Base-by-base conservation (phyloP, 306 rosid species). In the Acacia melanoxylon region DNA sequence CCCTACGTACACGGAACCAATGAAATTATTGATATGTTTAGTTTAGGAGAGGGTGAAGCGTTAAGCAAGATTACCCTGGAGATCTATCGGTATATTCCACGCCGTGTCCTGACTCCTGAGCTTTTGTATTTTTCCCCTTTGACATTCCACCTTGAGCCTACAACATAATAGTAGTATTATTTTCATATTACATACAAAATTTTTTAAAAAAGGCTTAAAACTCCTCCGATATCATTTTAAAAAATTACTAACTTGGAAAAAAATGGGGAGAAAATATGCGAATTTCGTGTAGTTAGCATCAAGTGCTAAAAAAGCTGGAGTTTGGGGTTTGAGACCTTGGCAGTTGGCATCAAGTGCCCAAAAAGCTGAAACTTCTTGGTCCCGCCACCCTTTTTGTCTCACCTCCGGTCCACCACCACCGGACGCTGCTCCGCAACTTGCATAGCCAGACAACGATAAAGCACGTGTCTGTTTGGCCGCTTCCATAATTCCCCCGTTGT, bases 341-440 rank as follows among this genome's bases (percentile, higher is more conserved):
- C 74, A 4, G 25, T 44, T 70, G 56, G 49, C 51, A 15, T 27
- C 62, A 25, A 44, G 59, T 25, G 80, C 41, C 42, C 58, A 1
- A 22, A 22, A 77, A 1, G 66, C 75, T 46, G 37, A 65, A 22
- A 51, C 58, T 46, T 15, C 22, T 37, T 10, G 74, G 66, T 52
- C 74, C 63, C 59, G 59, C 56, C 71, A 29, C 75, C 62, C 48
- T 48, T 29, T 78, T 72, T 62, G 48, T 65, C 81, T 78, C 81
- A 6, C 74, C 74, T 20, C 54, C 54, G 29, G 37, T 62, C n/a
- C 42, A 27, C 61, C 77, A 48, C 77, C 62, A 49, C 77, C 61
- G 41, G 59, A 20, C 71, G 31, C 17, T 77, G 42, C 31, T n/a
- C 1, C 22, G 25, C 61, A 42, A 62, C 58, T 37, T 27, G 19